phyloP scores from a whole-genome alignment of 1,284 basidiomycete genomes.

The Kwoniella shivajii region DNA sequence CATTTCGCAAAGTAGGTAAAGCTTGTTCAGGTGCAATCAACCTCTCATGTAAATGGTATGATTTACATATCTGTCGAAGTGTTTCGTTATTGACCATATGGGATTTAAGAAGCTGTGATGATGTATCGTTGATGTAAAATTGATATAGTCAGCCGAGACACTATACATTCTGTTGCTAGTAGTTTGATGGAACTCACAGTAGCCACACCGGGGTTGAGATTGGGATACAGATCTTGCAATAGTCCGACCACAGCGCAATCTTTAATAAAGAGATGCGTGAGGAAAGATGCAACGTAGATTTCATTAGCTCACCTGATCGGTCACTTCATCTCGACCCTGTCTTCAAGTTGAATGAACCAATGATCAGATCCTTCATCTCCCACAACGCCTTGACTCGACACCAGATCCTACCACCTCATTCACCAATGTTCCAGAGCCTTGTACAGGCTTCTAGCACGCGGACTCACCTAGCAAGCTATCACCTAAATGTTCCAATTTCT shows the following conservation, averaged over 20 bases:
- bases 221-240: conserved; percentile 43
- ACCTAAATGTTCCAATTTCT: conserved; percentile 48
- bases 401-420: too few species aligned
- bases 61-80: conserved; percentile 33
- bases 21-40: conserved; percentile 28
- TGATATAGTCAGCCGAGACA: neutral
- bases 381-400: too few species aligned
- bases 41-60: conserved; percentile 28
- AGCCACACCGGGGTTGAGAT: conserved; percentile 32
- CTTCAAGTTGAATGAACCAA: too few species aligned
- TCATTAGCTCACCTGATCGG: too few species aligned
- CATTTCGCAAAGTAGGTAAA: conserved; percentile 15
- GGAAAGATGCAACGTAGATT: neutral
- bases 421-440: too few species aligned
- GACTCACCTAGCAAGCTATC: conserved; percentile 39
- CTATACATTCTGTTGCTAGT: neutral
- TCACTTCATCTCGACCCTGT: too few species aligned
- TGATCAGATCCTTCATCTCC: too few species aligned
- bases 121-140: neutral
- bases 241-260: conserved; percentile 14
- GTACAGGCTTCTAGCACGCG: neutral
- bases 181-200: conserved; percentile 31
- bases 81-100: conserved; percentile 38
- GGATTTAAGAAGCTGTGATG: conserved; percentile 34
- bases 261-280: neutral